These are phyloP conservation scores for Mortierella sp. DNA, from an alignment of 371 early-diverging fungal species.

Conservation along the genomic window DNA sequence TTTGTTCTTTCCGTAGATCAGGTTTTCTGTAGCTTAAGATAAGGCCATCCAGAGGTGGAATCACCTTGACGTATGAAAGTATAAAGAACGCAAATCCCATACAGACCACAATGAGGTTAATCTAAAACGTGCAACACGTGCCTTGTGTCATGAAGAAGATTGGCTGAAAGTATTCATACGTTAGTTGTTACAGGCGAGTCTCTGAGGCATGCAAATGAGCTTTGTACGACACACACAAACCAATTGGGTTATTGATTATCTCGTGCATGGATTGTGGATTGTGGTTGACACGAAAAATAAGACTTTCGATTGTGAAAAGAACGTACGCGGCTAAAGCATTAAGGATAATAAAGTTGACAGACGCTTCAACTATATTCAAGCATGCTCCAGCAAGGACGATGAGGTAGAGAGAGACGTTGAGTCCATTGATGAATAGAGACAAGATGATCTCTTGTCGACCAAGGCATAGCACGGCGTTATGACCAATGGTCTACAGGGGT, in stretches of 20 bases:
- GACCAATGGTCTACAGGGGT: no score
- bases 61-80: conserved; percentile 46
- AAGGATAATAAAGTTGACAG: conserved; percentile 54
- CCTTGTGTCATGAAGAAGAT: no score
- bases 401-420: conserved; percentile 44
- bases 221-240: not conserved
- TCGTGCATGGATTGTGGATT: not conserved
- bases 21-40: conserved; percentile 47
- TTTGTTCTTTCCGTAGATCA: conserved; percentile 52
- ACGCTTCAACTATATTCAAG: conserved; percentile 48
- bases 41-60: conserved; percentile 46
- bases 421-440: conserved; percentile 48
- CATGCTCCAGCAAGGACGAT: conserved; percentile 50
- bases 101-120: conserved; percentile 35
- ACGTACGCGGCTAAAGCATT: conserved; percentile 52
- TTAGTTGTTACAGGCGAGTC: conserved; percentile 46
- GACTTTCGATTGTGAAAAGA: no score
- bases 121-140: not conserved
- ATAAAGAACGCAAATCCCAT: conserved; percentile 52
- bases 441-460: conserved; percentile 47
- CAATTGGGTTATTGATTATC: conserved; percentile 1
- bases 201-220: conserved; percentile 48
- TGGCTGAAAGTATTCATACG: conserved; percentile 45
- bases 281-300: not conserved
- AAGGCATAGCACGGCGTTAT: conserved; percentile 29